Evolutionary conservation across 176 grass and related monocot genomes (phyloP).

Genomic region (Oryza punctata): DNA sequence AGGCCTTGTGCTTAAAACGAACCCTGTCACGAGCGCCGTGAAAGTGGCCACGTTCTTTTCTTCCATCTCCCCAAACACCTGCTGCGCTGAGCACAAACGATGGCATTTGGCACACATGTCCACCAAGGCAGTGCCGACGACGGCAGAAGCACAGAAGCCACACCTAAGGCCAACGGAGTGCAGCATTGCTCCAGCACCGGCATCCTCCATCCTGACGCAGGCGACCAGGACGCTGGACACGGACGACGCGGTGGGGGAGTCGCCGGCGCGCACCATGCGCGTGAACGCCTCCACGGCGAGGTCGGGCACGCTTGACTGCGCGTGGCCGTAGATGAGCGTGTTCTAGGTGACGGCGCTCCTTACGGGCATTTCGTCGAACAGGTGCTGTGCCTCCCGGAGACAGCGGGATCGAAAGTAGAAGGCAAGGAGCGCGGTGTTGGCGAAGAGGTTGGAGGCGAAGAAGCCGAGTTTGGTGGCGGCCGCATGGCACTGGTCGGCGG

Average conservation of each 20-base stretch:
- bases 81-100: background rate
- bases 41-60: conserved; percentile 34
- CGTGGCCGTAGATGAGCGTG: conserved; percentile 19
- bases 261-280: background rate
- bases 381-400: background rate
- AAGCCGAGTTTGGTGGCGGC: conserved; percentile 16
- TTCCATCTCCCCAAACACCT: conserved; percentile 9
- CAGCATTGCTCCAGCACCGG: background rate
- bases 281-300: background rate
- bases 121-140: conserved; percentile 10
- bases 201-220: background rate
- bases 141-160: background rate
- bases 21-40: conserved; percentile 4
- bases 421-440: conserved; percentile 9
- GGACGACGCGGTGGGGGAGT: background rate
- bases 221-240: conserved; percentile 12
- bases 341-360: conserved; percentile 39
- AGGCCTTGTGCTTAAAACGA: background rate
- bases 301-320: background rate
- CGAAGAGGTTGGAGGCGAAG: background rate
- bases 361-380: conserved; percentile 49
- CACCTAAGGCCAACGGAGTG: conserved; percentile 9
- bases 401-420: background rate
- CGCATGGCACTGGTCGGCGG: conserved; percentile 20
- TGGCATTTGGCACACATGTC: conserved; percentile 34